phyloP scores from a whole-genome alignment of 441 rosid species.

The Erodium chrysanthum region DNA sequence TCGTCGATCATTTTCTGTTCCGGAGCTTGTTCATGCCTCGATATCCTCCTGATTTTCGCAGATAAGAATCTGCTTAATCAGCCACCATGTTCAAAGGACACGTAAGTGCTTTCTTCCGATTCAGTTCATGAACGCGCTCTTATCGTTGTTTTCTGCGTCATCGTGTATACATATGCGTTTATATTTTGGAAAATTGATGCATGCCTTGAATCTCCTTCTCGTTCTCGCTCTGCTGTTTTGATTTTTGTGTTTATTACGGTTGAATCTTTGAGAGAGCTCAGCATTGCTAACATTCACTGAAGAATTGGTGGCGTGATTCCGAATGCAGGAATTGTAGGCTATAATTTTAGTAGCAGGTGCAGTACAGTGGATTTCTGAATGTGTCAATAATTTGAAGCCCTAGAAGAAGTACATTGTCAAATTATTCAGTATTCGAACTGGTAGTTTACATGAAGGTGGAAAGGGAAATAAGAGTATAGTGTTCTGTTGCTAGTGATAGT shows the following conservation, averaged over 20 bases:
- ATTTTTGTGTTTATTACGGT: not conserved
- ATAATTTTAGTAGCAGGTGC: too few species aligned
- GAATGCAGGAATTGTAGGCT: not conserved
- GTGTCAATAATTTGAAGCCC: not conserved
- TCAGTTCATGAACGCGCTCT: not conserved
- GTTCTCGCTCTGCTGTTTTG: not conserved
- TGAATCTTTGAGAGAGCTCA: not conserved
- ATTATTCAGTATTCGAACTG: not conserved
- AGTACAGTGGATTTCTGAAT: not conserved
- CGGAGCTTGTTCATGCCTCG: not conserved
- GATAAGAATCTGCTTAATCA: slow-evolving; percentile 17
- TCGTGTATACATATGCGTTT: not conserved
- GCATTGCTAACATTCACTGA: not conserved
- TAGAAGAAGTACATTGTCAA: not conserved
- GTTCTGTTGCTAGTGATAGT: not conserved
- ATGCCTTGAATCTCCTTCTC: not conserved
- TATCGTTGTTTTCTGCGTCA: not conserved
- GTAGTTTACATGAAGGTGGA: not conserved
- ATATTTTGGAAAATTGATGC: not conserved
- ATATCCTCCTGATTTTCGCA: not conserved
- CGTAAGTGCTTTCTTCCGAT: slow-evolving; percentile 33
- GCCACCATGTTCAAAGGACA: slow-evolving; percentile 79
- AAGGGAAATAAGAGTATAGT: not conserved
- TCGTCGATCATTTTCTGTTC: slow-evolving; percentile 31
- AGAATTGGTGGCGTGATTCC: not conserved